A percentile compares a stretch with the other conserved stretches of the same genome.
phyloP scores from a whole-genome alignment of 2,329 filamentous ascomycete species.

The Exophiala aquamarina region DNA sequence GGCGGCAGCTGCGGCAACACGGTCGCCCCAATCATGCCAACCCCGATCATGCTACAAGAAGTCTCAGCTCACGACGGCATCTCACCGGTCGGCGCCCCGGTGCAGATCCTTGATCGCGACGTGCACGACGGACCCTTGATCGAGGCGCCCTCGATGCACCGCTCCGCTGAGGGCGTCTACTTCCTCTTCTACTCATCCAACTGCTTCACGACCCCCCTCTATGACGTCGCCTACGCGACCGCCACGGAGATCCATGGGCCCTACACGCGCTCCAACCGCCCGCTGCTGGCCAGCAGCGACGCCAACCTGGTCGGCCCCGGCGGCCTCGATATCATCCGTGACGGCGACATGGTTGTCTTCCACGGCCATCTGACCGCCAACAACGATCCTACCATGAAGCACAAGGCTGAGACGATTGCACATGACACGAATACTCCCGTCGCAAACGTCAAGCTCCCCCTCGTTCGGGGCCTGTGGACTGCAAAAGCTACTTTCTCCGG shows the following conservation, averaged over 20 bases:
- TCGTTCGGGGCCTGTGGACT: conserved; percentile 27
- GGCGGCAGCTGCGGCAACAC: conserved; percentile 51
- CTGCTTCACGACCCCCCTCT: conserved; percentile 55
- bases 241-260: conserved; percentile 39
- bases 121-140: conserved; percentile 63
- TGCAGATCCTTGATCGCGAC: conserved; percentile 62
- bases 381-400: conserved; percentile 17
- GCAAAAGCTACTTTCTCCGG: conserved; percentile 17
- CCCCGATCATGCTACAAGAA: conserved; percentile 43
- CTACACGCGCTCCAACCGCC: conserved; percentile 36
- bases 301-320: conserved; percentile 25
- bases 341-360: conserved; percentile 25
- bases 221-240: conserved; percentile 63
- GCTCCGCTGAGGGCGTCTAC: conserved; percentile 49
- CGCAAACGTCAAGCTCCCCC: conserved; percentile 13
- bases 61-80: conserved; percentile 46
- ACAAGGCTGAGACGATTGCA: conserved; percentile 11
- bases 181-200: conserved; percentile 64
- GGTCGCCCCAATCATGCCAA: conserved; percentile 35
- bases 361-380: conserved; percentile 25
- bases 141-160: conserved; percentile 58
- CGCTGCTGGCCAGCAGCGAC: conserved; percentile 37
- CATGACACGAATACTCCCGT: conserved; percentile 12
- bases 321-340: conserved; percentile 28
- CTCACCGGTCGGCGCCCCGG: conserved; percentile 52